Evolutionary conservation across 805 yeast species (phyloP), one percentile per base, ranked within the genome.

Genomic region (Komagataella populi): DNA sequence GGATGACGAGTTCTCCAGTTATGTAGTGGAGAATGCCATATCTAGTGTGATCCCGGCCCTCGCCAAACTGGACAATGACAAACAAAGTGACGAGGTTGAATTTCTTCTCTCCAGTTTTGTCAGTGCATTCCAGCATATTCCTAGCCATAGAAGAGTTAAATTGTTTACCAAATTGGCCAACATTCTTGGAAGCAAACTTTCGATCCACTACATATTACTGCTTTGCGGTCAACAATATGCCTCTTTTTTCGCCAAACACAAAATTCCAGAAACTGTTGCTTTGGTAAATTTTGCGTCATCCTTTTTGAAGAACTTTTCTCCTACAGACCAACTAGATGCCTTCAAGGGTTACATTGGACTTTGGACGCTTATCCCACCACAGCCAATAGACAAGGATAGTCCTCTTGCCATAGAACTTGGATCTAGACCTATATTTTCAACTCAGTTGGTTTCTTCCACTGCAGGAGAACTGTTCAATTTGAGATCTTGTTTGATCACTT

Each of bases 41-140:
- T 70, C 84, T 20, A 83, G 85, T 59, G 96, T 93, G 49, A 82
- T 93, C 43, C 98, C 99, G 4, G 96, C 97, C 0, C 74, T 91
- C 54, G 80, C 89, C 2, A 60, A 67, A 18, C 66, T 73, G 10
- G 65, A 76, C 6, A 72, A 74, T 46, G 55, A 61, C 16, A 74
- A 74, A 50, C 68, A 70, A 56, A 64, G 63, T 10, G 83, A 79
- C 52, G 96, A 88, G 63, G 77, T 83, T 51, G 96, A 90, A 64
- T 86, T 89, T 61, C 72, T 95, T 55, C 69, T 93, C 55, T 78
- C 93, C 49, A 84, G 95, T 59, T 93, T 93, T 62, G 87, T 85
- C n/a, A 82, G 95, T 53, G 98, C 99, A 1, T 87, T 93, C 68
- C 81, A 83, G 51, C 98, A 93, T 63, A 90, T 93, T 56, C 99